Percentiles rank a stretch among this genome's conserved stretches.
These are phyloP conservation scores for Malania oleifera DNA, from an alignment of 164 flowering plant species.

Conservation along the genomic window DNA sequence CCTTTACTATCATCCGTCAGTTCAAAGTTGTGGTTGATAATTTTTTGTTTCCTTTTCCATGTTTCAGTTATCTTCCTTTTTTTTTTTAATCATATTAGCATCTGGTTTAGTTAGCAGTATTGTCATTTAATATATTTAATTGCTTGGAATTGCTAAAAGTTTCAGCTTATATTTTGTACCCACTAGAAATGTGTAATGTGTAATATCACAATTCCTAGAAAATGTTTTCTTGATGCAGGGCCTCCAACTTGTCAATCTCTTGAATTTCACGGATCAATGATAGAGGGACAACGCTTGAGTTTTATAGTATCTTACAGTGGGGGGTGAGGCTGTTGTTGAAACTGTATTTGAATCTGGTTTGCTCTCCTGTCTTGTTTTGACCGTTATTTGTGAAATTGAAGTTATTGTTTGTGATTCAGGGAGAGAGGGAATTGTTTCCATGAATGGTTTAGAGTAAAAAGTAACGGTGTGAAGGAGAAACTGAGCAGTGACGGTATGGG, in stretches of 20 bases:
- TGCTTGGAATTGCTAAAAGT: background rate
- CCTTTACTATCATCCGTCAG: too few species aligned
- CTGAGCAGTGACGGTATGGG: constrained; percentile 55
- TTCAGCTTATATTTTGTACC: background rate
- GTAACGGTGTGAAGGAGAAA: constrained; percentile 56
- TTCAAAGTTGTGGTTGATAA: too few species aligned
- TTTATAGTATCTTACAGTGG: constrained; percentile 71
- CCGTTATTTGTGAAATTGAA: constrained; percentile 3
- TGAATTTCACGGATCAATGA: constrained; percentile 61
- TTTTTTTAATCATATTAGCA: background rate
- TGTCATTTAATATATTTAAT: background rate
- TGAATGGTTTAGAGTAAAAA: constrained; percentile 82
- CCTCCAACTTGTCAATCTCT: constrained; percentile 79
- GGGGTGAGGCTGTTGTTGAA: constrained; percentile 47
- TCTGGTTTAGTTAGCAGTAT: background rate
- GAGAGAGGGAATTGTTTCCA: constrained; percentile 65
- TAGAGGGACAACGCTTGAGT: constrained; percentile 74
- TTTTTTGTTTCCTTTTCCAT: too few species aligned
- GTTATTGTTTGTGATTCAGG: constrained; percentile 32
- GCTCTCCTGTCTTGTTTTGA: background rate
- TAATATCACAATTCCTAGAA: too few species aligned
- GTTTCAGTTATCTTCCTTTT: background rate
- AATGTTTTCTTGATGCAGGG: constrained; percentile 41
- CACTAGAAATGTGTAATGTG: too few species aligned
- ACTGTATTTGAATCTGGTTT: background rate